Conservation (phyloP, 1,139 yeast species). For the Pneumocystis carinii region DNA sequence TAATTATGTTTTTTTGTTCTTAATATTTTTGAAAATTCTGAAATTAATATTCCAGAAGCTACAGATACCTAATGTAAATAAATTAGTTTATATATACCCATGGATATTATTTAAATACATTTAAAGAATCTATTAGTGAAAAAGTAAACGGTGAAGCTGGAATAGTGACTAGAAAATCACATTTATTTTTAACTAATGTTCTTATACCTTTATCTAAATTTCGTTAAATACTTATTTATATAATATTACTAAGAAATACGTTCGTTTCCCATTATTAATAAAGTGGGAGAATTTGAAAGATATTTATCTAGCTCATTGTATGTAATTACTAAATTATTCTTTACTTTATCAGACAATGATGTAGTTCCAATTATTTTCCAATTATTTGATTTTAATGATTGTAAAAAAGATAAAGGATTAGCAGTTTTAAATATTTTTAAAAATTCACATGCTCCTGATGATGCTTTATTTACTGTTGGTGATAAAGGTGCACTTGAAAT, state of each 20-base stretch:
- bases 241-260: not conserved
- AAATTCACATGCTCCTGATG: constrained; percentile 79
- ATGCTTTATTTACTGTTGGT: constrained; percentile 64
- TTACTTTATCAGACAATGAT: constrained; percentile 18
- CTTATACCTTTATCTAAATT: not conserved
- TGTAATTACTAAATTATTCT: not conserved
- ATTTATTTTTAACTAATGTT: not conserved
- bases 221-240: not conserved
- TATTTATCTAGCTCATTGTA: not conserved
- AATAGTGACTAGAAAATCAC: not conserved
- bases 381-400: constrained; percentile 37
- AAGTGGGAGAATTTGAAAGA: not conserved
- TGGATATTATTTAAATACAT: not conserved
- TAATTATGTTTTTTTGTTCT: not conserved
- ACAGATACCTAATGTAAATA: not conserved
- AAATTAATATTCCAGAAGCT: not conserved
- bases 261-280: not conserved
- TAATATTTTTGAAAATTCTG: not conserved
- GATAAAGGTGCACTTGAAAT: constrained; percentile 49
- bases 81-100: not conserved
- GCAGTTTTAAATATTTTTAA: constrained; percentile 44
- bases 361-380: constrained; percentile 67
- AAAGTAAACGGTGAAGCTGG: not conserved
- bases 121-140: not conserved
- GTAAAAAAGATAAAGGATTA: constrained; percentile 49